Evolutionary conservation across 768 basidiomycete species (phyloP), one percentile per base, ranked within the genome.

Genomic region (Suillus plorans): DNA sequence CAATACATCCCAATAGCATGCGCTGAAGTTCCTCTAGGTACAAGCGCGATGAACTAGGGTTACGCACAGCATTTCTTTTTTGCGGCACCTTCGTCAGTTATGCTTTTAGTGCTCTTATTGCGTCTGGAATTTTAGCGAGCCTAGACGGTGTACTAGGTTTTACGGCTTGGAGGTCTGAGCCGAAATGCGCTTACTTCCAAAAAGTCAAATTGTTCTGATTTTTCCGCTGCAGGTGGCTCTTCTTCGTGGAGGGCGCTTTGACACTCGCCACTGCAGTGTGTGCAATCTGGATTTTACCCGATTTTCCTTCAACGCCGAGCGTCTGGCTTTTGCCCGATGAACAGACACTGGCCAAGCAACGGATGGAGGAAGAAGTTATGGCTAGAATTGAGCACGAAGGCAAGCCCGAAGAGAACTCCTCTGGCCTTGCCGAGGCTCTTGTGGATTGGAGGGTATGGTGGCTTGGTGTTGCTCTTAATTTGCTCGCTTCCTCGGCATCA

Each of bases 391-490:
- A 81, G 49, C 76, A 78, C 39, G 76, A 83, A 62, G 79, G 74
- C 8, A 82, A 83, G 65, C 63, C 52, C 22, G 57, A 68, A 70
- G 62, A 31, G 76, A 76, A 10, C 74, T 68, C 73, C 14, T 74
- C 77, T 39, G 89, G 89, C 10, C 72, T 92, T 5, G 61, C 72
- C 8, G 71, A 88, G 69, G 88, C 90, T 16, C 39, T 91, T 61
- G 80, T 78, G 22, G 92, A 94, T 71, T 87, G 87, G 88, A 90
- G 87, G 74, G 88, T 94, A 39, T 94, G 92, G 89, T 90, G 85
- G 85, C 79, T 95, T 55, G 84, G 89, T 20, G 65, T 90, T 37
- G 81, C 87, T 2, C 73, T 90, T 57, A 84, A 84, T 20, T 83
- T 84, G 65, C 80, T 86, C 76, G 1, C 9, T 47, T 74, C 86